phyloP scores from a whole-genome alignment of 2,329 filamentous ascomycete species.

The Tolypocladium paradoxum region DNA sequence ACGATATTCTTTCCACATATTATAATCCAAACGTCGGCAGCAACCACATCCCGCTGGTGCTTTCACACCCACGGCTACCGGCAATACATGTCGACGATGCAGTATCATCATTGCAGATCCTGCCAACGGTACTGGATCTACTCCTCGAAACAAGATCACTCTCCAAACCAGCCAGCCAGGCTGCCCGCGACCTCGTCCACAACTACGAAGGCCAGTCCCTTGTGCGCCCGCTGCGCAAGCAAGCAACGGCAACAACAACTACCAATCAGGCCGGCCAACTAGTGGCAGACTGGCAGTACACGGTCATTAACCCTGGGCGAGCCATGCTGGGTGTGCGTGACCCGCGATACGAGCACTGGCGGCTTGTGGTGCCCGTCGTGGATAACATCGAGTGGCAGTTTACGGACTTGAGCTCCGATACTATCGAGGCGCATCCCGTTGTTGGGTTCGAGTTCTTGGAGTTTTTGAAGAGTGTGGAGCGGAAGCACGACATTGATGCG shows the following conservation, averaged over 20 bases:
- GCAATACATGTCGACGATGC: conserved; percentile 18
- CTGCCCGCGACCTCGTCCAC: conserved; percentile 16
- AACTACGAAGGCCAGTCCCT: conserved; percentile 25
- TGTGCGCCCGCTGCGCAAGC: conserved; percentile 15
- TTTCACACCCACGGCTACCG: conserved; percentile 22
- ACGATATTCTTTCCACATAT: conserved; percentile 17
- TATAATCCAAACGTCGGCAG: conserved; percentile 22
- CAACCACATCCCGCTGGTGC: conserved; percentile 20
- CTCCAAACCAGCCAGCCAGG: conserved; percentile 11
- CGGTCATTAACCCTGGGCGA: conserved; percentile 21
- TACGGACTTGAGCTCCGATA: conserved; percentile 16
- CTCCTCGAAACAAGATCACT: conserved; percentile 22
- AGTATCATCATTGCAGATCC: conserved; percentile 20
- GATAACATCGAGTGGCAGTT: conserved; percentile 21
- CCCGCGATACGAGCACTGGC: conserved; percentile 16
- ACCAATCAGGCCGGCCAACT: conserved; percentile 9
- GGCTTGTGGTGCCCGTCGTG: conserved; percentile 20
- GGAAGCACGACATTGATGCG: conserved; percentile 11
- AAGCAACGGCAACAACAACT: conserved; percentile 5
- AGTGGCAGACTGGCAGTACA: conserved; percentile 22
- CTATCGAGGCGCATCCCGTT: conserved; percentile 14
- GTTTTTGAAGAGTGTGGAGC: conserved; percentile 11
- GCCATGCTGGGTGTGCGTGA: conserved; percentile 22
- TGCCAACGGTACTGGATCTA: conserved; percentile 23
- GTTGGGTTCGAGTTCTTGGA: conserved; percentile 13